Evolutionary conservation across 139 green algal genomes (phyloP), one percentile per base, ranked within the genome.

Genomic region (Trebouxia sp.): DNA sequence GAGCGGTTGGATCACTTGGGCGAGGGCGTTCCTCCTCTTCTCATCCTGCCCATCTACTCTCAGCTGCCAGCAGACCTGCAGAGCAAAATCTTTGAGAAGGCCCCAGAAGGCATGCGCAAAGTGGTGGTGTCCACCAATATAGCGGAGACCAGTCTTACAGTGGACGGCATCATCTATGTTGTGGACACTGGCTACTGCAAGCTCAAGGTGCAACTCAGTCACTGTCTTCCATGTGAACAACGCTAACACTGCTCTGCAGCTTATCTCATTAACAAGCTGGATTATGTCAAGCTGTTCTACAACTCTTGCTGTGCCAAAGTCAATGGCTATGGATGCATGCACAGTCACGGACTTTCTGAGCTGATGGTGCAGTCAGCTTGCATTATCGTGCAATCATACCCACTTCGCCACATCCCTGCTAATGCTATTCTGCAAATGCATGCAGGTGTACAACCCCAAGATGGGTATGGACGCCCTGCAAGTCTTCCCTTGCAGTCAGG

Each of bases 61-160:
- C 94, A 98, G 83, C 91, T 98, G 85, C 94, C 95, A 20, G 84
- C 90, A 8, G 97, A 96, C 86, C 90, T 95, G 67, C 95, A 95
- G 87, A 94, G 95, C 80, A 98, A 98, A 86, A 99, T 99, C 85
- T 99, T 99, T 85, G 93, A 99, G 65, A 92, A 92, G 74, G 92
- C 96, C 2, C 91, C 92, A 8, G 90, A 95, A 6, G 97, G 97
- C 24, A 84, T 84, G 17, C 92, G 97, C 81, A 98, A 98, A 90
- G 90, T 85, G 80, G 93, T 98, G 69, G 92, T 98, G 37, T 93
- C 94, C 48, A 99, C 96, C 76, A 99, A 99, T 89, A 98, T 99
- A 53, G 96, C 96, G 0, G 96, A 99, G 88, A 99, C 96, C n/a
- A 94, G 85, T 1, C 89, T 99, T 26, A 99, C 96, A 0, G 89